phyloP scores from a whole-genome alignment of 2,329 filamentous ascomycete species.

The Penicillium brasilianum region DNA sequence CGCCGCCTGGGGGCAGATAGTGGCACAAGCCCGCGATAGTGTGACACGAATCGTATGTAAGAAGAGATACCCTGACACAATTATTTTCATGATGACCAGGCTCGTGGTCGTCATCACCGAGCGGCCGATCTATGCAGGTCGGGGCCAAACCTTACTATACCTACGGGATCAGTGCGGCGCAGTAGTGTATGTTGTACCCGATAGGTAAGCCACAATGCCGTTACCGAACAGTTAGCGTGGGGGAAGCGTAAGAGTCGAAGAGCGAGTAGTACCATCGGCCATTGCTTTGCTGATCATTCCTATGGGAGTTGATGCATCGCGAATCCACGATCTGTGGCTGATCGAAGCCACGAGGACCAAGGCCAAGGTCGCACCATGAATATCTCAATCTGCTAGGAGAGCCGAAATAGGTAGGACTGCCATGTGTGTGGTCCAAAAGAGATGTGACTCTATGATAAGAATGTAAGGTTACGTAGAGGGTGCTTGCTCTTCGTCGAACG shows the following conservation, averaged over 20 bases:
- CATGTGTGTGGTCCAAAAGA: neutral
- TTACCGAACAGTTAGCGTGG: neutral
- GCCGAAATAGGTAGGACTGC: neutral
- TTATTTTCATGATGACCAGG: neutral
- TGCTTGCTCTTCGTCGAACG: no score
- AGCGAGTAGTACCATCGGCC: neutral
- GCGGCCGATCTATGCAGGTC: constrained; percentile 4
- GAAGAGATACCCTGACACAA: neutral
- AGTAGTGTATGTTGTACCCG: neutral
- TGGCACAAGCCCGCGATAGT: constrained; percentile 2
- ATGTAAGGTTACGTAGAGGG: neutral
- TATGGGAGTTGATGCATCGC: neutral
- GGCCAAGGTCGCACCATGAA: neutral
- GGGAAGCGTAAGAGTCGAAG: neutral
- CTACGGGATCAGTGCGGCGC: neutral
- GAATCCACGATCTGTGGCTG: neutral
- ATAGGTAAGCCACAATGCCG: neutral
- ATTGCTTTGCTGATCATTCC: neutral
- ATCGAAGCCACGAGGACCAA: neutral
- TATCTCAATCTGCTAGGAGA: neutral
- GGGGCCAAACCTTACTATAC: constrained; percentile 1
- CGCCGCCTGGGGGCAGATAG: neutral
- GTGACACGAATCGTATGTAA: neutral
- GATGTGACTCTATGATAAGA: neutral
- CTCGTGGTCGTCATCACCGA: constrained; percentile 10